Conservation (phyloP, 345 rosid genomes). For the Dipteronia sinensis region DNA sequence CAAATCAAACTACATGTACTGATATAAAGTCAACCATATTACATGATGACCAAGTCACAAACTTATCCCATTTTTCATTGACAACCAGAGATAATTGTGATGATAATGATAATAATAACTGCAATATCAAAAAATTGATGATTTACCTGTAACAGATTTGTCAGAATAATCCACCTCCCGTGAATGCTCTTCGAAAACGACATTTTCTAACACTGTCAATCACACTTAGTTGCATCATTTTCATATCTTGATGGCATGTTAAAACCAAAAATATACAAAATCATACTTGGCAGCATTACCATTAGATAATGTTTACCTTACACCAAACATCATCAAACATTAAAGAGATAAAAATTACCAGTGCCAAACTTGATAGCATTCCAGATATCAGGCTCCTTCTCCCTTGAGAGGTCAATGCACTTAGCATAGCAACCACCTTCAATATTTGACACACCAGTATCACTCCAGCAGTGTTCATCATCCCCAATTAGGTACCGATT, state of each 20-base stretch:
- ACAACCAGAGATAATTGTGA: not conserved
- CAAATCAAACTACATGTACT: not conserved
- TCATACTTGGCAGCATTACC: not conserved
- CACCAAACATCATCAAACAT: not conserved
- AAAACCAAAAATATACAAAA: not conserved
- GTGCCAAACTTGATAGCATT: slow-evolving; percentile 96
- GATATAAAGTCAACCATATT: not conserved
- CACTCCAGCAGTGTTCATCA: slow-evolving; percentile 96
- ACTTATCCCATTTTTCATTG: not conserved
- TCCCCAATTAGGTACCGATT: slow-evolving; percentile 93
- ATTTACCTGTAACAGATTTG: slow-evolving; percentile 82
- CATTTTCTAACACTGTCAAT: slow-evolving; percentile 83
- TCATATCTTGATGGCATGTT: not conserved
- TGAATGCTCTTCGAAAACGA: slow-evolving; percentile 92
- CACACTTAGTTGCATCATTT: slow-evolving; percentile 16
- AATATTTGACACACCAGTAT: slow-evolving; percentile 90
- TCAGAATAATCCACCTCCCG: slow-evolving; percentile 88
- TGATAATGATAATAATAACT: not conserved
- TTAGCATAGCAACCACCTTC: slow-evolving; percentile 99
- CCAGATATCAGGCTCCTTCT: slow-evolving; percentile 96
- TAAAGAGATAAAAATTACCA: slow-evolving; percentile 40
- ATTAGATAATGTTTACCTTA: not conserved
- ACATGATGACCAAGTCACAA: not conserved
- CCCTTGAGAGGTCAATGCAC: slow-evolving; percentile 89
- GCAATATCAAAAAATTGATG: not conserved